A percentile compares a stretch with the other conserved stretches of the same genome.
phyloP scores from a whole-genome alignment of 1,284 basidiomycete genomes.

The Coniferiporia sulphurascens region DNA sequence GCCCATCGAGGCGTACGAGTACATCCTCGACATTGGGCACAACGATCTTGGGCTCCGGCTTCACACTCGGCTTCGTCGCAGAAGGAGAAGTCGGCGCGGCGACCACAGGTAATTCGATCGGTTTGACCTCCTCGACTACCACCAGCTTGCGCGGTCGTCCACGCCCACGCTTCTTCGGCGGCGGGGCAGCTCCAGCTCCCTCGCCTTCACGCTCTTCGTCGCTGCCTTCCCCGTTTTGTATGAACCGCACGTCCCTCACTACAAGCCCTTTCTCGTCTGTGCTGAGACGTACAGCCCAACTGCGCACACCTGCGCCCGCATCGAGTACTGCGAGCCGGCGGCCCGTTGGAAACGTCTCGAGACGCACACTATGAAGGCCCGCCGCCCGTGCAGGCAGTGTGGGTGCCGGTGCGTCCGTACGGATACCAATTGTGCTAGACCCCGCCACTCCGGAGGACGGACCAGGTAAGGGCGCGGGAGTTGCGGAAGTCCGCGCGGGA shows the following conservation, averaged over 20 bases:
- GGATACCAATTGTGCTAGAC: not conserved
- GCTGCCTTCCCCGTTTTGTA: conserved; percentile 33
- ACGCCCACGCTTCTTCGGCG: conserved; percentile 15
- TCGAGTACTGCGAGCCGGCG: conserved; percentile 50
- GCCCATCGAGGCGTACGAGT: conserved; percentile 10
- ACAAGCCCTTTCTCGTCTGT: conserved; percentile 37
- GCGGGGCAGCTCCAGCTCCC: not conserved
- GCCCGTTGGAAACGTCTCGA: conserved; percentile 53
- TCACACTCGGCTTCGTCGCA: not conserved
- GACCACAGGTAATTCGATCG: not conserved
- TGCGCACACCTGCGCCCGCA: conserved; percentile 58
- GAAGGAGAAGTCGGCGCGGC: not conserved
- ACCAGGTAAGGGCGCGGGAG: conserved; percentile 21
- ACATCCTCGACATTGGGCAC: conserved; percentile 8
- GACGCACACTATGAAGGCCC: conserved; percentile 43
- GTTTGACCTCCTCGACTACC: not conserved
- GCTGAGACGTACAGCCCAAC: conserved; percentile 58
- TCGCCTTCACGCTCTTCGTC: conserved; percentile 34
- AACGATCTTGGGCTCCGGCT: not conserved
- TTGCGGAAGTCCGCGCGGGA: conserved; percentile 22
- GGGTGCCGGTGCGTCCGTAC: conserved; percentile 11
- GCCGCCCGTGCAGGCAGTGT: conserved; percentile 28
- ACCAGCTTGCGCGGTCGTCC: conserved; percentile 14
- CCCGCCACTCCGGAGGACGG: conserved; percentile 16
- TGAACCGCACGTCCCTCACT: conserved; percentile 8